Evolutionary conservation across 2,329 filamentous ascomycete genomes (phyloP).

Genomic region (Domatiomyces catenatus): DNA sequence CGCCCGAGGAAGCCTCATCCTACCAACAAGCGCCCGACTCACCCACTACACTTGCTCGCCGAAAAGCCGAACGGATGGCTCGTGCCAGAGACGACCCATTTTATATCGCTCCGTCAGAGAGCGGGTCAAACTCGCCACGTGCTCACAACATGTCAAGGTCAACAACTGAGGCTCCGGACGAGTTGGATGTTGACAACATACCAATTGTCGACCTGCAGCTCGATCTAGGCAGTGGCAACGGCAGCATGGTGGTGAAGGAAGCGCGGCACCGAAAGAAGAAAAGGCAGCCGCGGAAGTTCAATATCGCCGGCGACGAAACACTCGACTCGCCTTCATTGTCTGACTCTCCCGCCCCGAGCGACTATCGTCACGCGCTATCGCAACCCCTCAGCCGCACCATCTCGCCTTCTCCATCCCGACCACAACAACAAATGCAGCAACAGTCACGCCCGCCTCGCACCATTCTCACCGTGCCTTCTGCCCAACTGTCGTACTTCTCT

Average conservation of each 20-base stretch:
- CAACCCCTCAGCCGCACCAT: slow-evolving; percentile 17
- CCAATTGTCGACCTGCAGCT: slow-evolving; percentile 88
- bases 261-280: slow-evolving; percentile 20
- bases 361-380: slow-evolving; percentile 23
- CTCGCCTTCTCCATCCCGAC: slow-evolving; percentile 6
- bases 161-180: slow-evolving; percentile 54
- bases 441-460: slow-evolving; percentile 39
- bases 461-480: slow-evolving; percentile 75
- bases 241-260: slow-evolving; percentile 1
- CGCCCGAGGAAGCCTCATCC: slow-evolving; percentile 17
- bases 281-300: slow-evolving; percentile 41
- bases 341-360: slow-evolving; percentile 9
- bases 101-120: slow-evolving; percentile 55
- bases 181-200: slow-evolving; percentile 83
- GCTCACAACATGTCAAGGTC: slow-evolving; percentile 39
- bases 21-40: slow-evolving; percentile 44
- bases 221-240: slow-evolving; percentile 23
- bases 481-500: slow-evolving; percentile 57
- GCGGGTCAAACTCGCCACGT: slow-evolving; percentile 56
- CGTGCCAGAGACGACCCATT: slow-evolving; percentile 88
- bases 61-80: slow-evolving; percentile 62
- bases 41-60: slow-evolving; percentile 55
- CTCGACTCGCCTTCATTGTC: slow-evolving; percentile 37
- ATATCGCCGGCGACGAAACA: slow-evolving; percentile 60
- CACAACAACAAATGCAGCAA: slow-evolving; percentile 3